These are phyloP conservation scores for Amanita pallidorosea DNA, from an alignment of 768 basidiomycete genomes.

Conservation along the genomic window DNA sequence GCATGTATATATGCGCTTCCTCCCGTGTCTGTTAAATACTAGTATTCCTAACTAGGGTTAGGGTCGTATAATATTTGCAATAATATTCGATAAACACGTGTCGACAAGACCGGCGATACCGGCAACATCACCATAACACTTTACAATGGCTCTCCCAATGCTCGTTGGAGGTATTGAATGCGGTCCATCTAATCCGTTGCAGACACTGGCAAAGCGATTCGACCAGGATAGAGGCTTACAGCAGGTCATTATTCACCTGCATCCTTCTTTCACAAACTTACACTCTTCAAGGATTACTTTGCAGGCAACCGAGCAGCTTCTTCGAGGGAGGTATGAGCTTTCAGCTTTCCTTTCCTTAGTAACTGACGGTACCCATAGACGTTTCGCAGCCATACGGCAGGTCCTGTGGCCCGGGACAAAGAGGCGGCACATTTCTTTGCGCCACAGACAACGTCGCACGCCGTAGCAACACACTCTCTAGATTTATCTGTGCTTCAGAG, in stretches of 20 bases:
- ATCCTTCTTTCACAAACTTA: neutral
- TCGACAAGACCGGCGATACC: neutral
- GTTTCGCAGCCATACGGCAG: constrained; percentile 46
- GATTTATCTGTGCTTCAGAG: constrained; percentile 48
- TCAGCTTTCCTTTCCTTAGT: neutral
- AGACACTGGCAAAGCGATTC: constrained; percentile 68
- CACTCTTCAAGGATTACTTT: constrained; percentile 52
- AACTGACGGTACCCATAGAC: constrained; percentile 22
- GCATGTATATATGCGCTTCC: neutral
- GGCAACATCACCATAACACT: neutral
- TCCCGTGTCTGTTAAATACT: neutral
- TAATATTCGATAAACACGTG: constrained; percentile 3
- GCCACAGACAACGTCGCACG: constrained; percentile 20
- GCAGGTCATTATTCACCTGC: constrained; percentile 39
- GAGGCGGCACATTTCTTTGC: constrained; percentile 68
- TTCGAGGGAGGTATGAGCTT: constrained; percentile 46
- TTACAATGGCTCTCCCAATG: constrained; percentile 69
- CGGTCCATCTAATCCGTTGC: constrained; percentile 77
- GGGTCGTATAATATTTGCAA: constrained; percentile 3
- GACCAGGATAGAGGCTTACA: constrained; percentile 71
- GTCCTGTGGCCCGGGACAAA: constrained; percentile 34
- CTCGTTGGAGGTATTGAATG: constrained; percentile 66
- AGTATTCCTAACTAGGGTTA: constrained; percentile 5
- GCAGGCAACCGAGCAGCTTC: constrained; percentile 42
- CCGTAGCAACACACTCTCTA: constrained; percentile 33